Conservation (phyloP, 2,329 filamentous ascomycete species). For the Curvularia eragrostidis region DNA sequence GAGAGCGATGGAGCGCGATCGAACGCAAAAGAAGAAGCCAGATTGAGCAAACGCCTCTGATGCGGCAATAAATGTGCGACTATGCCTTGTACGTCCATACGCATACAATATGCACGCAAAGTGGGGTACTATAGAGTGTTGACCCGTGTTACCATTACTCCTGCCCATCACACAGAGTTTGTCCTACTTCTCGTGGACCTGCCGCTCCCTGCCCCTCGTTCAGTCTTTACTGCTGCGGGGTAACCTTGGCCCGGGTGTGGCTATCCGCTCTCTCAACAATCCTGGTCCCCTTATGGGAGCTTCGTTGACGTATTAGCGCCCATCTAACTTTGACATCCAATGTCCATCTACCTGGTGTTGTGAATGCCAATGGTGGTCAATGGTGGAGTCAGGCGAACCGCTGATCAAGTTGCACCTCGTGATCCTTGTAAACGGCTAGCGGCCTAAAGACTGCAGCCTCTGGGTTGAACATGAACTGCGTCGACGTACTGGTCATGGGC, state of each 20-base stretch:
- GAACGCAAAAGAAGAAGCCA: slow-evolving; percentile 8
- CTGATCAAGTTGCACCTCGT: slow-evolving; percentile 2
- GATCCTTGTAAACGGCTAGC: neutral
- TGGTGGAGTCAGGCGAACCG: slow-evolving; percentile 30
- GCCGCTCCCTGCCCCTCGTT: neutral
- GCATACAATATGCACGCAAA: neutral
- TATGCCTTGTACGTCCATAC: slow-evolving; percentile 2
- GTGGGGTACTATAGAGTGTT: slow-evolving; percentile 6
- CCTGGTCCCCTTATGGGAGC: slow-evolving; percentile 1
- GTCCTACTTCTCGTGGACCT: slow-evolving; percentile 18
- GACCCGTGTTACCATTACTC: slow-evolving; percentile 11
- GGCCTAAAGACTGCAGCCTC: slow-evolving; percentile 37
- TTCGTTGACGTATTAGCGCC: neutral
- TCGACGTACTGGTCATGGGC: slow-evolving; percentile 25
- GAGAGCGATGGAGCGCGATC: slow-evolving; percentile 9
- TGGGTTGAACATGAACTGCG: slow-evolving; percentile 26
- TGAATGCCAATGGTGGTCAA: slow-evolving; percentile 17
- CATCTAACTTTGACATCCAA: slow-evolving; percentile 22
- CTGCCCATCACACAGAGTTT: slow-evolving; percentile 26
- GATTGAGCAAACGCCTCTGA: neutral
- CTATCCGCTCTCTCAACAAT: slow-evolving; percentile 6
- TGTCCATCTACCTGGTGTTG: slow-evolving; percentile 13
- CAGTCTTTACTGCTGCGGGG: slow-evolving; percentile 10
- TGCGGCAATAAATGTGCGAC: slow-evolving; percentile 9
- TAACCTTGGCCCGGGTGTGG: slow-evolving; percentile 15